Base-by-base conservation (phyloP, 139 green algal genomes). In the Coccomyxa sp. region DNA sequence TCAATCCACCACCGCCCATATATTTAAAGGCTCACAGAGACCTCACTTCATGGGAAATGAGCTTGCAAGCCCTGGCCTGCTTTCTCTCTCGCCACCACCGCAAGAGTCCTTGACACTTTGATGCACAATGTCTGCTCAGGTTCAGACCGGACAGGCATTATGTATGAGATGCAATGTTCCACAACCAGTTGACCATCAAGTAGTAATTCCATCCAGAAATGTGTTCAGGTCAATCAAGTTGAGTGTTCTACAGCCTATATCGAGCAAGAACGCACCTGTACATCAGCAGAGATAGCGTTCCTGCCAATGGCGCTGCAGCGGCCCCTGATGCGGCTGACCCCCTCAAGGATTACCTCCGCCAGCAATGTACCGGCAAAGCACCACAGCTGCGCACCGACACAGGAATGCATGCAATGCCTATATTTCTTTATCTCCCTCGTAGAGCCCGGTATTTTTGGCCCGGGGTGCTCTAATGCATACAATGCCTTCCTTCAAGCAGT, bases 221-320 rank as follows among this genome's bases (percentile, higher is more conserved):
- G n/a, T n/a, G n/a, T n/a, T n/a, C n/a, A n/a, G n/a, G n/a, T n/a
- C n/a, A n/a, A n/a, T n/a, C n/a, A n/a, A n/a, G n/a, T n/a, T n/a
- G n/a, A n/a, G n/a, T n/a, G n/a, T n/a, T n/a, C n/a, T n/a, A n/a
- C n/a, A n/a, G n/a, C n/a, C n/a, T n/a, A n/a, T n/a, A n/a, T n/a
- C n/a, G n/a, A n/a, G n/a, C n/a, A n/a, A n/a, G n/a, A 38, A 94
- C 76, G 18, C 10, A 25, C 63, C 63, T 71, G 63, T 28, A 71
- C 18, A 81, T 95, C 93, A 58, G 92, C 21, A 0, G 88, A 88
- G 91, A 96, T 95, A 66, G 84, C 86, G 21, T 91, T 87, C 25
- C 92, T 88, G 13, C 93, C 92, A 83, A 92, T 90, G 67, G 94
- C 77, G 18, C 76, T 94, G 88, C 92, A 95, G 15, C 86, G 86